Evolutionary conservation across 495 filamentous ascomycete genomes (phyloP).

Genomic region (Aeminium ludgeri): DNA sequence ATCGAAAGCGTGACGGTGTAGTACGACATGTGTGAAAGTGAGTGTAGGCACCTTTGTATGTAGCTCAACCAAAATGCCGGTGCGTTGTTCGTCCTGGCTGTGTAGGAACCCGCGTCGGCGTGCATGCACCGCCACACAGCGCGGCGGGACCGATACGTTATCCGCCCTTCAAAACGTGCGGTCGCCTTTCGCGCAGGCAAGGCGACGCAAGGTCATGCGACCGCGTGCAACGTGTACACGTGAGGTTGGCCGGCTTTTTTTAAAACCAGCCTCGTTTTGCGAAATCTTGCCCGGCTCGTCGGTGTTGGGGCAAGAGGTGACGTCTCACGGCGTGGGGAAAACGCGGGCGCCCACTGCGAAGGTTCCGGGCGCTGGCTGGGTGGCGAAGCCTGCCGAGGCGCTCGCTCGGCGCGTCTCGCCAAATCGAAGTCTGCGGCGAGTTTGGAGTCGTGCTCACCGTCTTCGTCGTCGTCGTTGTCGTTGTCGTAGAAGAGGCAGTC

Average conservation of each 20-base stretch:
- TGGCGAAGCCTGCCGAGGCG: background rate
- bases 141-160: conserved; percentile 6
- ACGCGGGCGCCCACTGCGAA: background rate
- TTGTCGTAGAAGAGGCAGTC: background rate
- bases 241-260: conserved; percentile 2
- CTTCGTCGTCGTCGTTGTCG: too few relatives aligned
- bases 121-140: conserved; percentile 12
- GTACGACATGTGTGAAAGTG: background rate
- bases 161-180: background rate
- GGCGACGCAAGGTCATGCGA: conserved; percentile 4
- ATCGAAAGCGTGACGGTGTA: background rate
- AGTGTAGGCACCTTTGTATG: conserved; percentile 6
- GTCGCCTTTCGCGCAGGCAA: background rate
- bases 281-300: background rate
- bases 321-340: background rate
- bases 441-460: too few relatives aligned
- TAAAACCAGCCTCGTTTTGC: background rate
- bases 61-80: conserved; percentile 1
- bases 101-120: conserved; percentile 3
- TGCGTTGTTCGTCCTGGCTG: conserved; percentile 3
- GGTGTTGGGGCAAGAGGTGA: background rate
- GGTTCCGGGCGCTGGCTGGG: background rate
- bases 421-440: too few relatives aligned
- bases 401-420: background rate
- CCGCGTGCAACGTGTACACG: conserved; percentile 1